Conservation (phyloP, 2,329 filamentous ascomycete species). For the Neocatenulostroma microsporum region DNA sequence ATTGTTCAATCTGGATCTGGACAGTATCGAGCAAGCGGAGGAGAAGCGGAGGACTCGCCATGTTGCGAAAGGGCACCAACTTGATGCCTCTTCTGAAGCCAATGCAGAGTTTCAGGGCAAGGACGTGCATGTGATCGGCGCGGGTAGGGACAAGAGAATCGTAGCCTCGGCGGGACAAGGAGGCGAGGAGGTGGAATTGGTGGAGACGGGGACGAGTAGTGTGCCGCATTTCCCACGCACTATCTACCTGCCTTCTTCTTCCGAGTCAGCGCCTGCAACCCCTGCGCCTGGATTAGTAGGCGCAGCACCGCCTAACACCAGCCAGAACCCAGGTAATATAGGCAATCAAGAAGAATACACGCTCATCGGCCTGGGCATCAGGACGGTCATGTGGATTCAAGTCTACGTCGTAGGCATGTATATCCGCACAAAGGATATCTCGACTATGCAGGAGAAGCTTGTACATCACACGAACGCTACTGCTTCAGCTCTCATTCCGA, state of each 20-base stretch:
- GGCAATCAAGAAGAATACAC: slow-evolving; percentile 63
- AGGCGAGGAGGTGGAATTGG: slow-evolving; percentile 59
- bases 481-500: slow-evolving; percentile 74
- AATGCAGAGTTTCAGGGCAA: slow-evolving; percentile 44
- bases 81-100: slow-evolving; percentile 28
- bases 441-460: slow-evolving; percentile 67
- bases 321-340: slow-evolving; percentile 25
- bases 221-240: slow-evolving; percentile 71
- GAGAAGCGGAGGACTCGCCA: too few species aligned
- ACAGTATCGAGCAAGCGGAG: slow-evolving; percentile 24
- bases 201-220: slow-evolving; percentile 73
- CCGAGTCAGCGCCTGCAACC: slow-evolving; percentile 19
- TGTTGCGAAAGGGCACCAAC: slow-evolving; percentile 21
- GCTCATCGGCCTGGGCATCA: slow-evolving; percentile 76
- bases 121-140: slow-evolving; percentile 52
- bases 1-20: slow-evolving; percentile 28
- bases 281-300: slow-evolving; percentile 12
- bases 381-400: slow-evolving; percentile 84
- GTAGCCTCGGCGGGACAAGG: slow-evolving; percentile 37
- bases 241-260: slow-evolving; percentile 52
- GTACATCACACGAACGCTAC: slow-evolving; percentile 66
- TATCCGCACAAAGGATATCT: slow-evolving; percentile 74
- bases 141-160: slow-evolving; percentile 49
- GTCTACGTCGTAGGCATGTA: slow-evolving; percentile 96
- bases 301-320: slow-evolving; percentile 21